These are phyloP conservation scores for Penicillium manginii DNA, from an alignment of 495 filamentous ascomycete genomes.

Conservation along the genomic window DNA sequence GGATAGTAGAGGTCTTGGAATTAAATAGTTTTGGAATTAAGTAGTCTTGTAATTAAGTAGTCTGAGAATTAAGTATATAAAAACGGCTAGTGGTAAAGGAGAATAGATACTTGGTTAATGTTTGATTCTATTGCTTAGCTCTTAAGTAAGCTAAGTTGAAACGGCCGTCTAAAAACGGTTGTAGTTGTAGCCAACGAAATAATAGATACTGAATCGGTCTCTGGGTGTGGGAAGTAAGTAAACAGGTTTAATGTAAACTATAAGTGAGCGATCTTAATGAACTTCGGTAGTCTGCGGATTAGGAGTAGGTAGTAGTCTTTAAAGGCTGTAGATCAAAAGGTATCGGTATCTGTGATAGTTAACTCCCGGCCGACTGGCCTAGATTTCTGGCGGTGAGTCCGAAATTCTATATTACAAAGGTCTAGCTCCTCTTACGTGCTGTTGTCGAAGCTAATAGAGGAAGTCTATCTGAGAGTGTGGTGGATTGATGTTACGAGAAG, in stretches of 20 bases:
- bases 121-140: neutral
- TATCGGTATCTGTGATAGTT: too few species aligned
- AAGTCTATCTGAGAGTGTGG: too few species aligned
- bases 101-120: neutral
- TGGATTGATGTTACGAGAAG: neutral
- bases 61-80: too few species aligned
- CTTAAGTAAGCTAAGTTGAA: neutral
- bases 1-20: neutral
- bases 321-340: too few species aligned
- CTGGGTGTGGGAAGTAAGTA: neutral
- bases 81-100: neutral
- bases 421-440: too few species aligned
- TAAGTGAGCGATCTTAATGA: neutral
- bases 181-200: neutral
- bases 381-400: too few species aligned
- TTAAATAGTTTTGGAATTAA: neutral
- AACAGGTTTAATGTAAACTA: neutral
- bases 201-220: neutral
- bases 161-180: neutral
- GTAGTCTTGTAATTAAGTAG: too few species aligned
- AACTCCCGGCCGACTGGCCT: too few species aligned
- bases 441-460: too few species aligned
- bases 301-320: neutral
- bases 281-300: neutral
- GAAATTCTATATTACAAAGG: too few species aligned